Evolutionary conservation across 768 basidiomycete genomes (phyloP).

Genomic region (Tricholomella constricta): DNA sequence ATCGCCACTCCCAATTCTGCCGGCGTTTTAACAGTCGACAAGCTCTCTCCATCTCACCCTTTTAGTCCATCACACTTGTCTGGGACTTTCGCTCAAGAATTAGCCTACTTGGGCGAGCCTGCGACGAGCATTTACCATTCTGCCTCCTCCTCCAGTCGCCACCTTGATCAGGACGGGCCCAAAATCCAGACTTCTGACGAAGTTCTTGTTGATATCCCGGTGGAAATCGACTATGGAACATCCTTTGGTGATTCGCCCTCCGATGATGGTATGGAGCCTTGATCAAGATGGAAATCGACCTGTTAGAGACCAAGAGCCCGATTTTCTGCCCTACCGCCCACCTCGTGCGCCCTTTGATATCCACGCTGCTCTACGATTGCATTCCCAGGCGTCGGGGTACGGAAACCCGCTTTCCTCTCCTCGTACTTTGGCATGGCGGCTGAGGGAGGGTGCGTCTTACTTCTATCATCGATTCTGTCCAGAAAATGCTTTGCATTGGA

Average conservation of each 20-base stretch:
- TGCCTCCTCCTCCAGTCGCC: not conserved
- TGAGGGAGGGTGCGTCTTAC: no score
- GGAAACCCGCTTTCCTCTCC: not conserved
- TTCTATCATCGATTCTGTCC: no score
- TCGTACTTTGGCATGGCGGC: not conserved
- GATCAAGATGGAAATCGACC: no score
- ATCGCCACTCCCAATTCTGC: not conserved
- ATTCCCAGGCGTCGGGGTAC: not conserved
- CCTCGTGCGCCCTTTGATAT: slow-evolving; percentile 12
- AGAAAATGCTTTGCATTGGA: not conserved
- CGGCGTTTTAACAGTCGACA: not conserved
- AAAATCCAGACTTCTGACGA: no score
- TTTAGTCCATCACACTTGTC: not conserved
- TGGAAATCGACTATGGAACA: not conserved
- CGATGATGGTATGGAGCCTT: not conserved
- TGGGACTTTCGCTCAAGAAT: not conserved
- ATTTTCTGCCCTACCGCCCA: slow-evolving; percentile 3
- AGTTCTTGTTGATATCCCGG: no score
- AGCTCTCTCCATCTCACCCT: not conserved
- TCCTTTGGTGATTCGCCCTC: not conserved
- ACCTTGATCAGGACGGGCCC: not conserved
- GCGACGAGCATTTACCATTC: not conserved
- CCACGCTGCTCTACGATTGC: slow-evolving; percentile 11
- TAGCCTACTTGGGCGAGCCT: not conserved
- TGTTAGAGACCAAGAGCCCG: no score